A percentile compares a stretch with the other conserved stretches of the same genome.
Conservation (phyloP, 805 yeast species). For the Candida methanosorbosa region DNA sequence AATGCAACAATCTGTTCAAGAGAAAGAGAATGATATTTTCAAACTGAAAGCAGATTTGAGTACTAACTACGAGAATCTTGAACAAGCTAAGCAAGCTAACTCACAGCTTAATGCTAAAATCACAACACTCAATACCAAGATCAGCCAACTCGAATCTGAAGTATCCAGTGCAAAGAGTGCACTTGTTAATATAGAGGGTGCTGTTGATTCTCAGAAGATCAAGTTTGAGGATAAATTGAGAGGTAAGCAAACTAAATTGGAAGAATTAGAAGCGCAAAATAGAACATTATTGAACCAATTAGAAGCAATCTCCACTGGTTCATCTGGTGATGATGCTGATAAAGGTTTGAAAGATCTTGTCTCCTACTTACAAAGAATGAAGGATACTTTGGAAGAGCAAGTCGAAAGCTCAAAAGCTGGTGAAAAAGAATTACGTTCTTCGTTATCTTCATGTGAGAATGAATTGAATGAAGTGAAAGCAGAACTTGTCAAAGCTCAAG, state of each 20-base stretch:
- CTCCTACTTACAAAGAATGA: conserved; percentile 60
- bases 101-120: no score
- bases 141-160: no score
- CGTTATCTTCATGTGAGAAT: conserved; percentile 34
- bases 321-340: conserved; percentile 11
- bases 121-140: no score
- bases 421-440: conserved; percentile 40
- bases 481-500: conserved; percentile 31
- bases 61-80: no score
- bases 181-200: conserved; percentile 28
- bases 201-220: conserved; percentile 36
- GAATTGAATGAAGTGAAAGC: conserved; percentile 46
- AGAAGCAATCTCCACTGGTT: conserved; percentile 22
- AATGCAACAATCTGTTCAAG: no score
- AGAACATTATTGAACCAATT: conserved; percentile 59
- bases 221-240: conserved; percentile 39
- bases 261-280: conserved; percentile 61
- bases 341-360: conserved; percentile 44
- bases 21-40: no score
- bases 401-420: conserved; percentile 46
- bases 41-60: no score
- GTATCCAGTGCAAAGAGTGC: conserved; percentile 21
- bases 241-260: conserved; percentile 33
- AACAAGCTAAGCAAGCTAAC: no score
- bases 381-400: conserved; percentile 59